Conservation (phyloP, 441 rosid species). For the Rhodomyrtus psidioides region DNA sequence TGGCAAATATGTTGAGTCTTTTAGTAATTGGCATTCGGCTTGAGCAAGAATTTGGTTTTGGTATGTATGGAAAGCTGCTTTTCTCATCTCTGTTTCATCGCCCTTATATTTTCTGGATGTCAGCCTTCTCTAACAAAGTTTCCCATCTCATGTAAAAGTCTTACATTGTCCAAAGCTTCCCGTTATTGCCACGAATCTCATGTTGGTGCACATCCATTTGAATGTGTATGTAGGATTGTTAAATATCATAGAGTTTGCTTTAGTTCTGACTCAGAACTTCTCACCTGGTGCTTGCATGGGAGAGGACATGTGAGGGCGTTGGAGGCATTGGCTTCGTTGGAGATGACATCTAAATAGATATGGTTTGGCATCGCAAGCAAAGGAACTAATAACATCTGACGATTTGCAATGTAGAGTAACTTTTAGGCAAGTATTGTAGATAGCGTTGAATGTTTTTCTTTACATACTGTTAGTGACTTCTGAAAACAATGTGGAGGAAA, state of each 20-base stretch:
- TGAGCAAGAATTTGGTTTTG: conserved; percentile 84
- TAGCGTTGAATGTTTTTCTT: neutral
- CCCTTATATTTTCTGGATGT: neutral
- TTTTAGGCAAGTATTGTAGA: neutral
- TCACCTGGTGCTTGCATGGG: neutral
- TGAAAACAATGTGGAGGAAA: neutral
- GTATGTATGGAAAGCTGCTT: conserved; percentile 25
- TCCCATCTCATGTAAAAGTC: neutral
- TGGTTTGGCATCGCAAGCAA: neutral
- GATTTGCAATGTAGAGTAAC: neutral
- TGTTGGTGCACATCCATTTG: neutral
- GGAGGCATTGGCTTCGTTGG: neutral
- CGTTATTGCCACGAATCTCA: neutral
- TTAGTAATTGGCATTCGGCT: conserved; percentile 76
- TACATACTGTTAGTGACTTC: neutral
- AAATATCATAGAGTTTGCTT: neutral
- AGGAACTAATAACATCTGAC: neutral
- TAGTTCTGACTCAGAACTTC: neutral
- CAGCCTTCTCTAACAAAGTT: neutral
- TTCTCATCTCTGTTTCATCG: neutral
- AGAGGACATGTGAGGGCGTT: neutral
- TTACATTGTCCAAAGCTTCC: neutral
- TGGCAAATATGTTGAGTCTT: conserved; percentile 84
- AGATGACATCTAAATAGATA: neutral
- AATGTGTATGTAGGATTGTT: neutral